Evolutionary conservation across 495 filamentous ascomycete genomes (phyloP), one percentile per base, ranked within the genome.

Genomic region (Trichoderma reesei): DNA sequence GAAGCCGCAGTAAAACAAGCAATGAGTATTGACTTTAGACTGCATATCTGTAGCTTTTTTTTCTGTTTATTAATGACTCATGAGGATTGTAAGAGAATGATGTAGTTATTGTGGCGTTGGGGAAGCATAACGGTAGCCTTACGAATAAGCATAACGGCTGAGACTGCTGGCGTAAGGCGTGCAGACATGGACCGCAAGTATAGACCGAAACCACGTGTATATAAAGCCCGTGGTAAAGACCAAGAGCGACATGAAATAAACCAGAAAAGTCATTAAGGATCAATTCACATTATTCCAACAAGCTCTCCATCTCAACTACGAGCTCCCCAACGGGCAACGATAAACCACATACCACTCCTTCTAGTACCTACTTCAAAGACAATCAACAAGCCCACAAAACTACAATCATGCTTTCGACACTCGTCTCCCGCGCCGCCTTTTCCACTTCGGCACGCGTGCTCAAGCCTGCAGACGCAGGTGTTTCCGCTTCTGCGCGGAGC

Each of bases 71-170:
- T 44, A 44, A n/a, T 16, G n/a, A 16, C 13, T 5, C 14, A 44
- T 44, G 41, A 44, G 14, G 13, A 48, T 48, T n/a, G 18, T 8
- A 48, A n/a, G 4, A 7, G 44, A 1, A 9, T 18, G n/a, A 26
- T 5, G 16, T 5, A 18, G n/a, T 18, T 48, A 48, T 18, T 48
- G 44, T 48, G 44, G 44, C 16, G 16, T 18, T 18, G 16, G 16
- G 44, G 44, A 44, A 20, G 44, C 44, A 46, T 26, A 48, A 48
- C n/a, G 44, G 8, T 18, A 48, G 44, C 44, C 44, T 48, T 48
- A 48, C 44, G 44, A 48, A 48, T 48, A 48, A 48, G 44, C 44
- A 48, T 48, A 48, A 48, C n/a, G 44, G 18, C 44, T 48, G 44
- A 26, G 2, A 8, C 7, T 3, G 44, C 9, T 48, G 1, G n/a